Evolutionary conservation across 2,329 filamentous ascomycete genomes (phyloP).

Genomic region (Penicillium sp.): DNA sequence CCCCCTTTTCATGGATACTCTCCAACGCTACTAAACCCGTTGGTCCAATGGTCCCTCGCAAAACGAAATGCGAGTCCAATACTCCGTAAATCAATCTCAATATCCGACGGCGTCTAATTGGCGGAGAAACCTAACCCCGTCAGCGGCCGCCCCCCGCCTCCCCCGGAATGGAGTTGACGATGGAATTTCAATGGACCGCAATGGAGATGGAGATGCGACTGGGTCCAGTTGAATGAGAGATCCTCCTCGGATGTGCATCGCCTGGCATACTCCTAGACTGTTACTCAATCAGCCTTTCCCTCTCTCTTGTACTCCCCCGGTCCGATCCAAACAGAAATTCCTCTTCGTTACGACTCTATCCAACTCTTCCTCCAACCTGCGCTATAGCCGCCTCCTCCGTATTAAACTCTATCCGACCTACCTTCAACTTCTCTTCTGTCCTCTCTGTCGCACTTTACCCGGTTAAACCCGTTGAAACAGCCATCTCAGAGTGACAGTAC

Average conservation of each 20-base stretch:
- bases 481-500: not conserved
- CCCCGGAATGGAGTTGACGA: slow-evolving; percentile 13
- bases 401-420: slow-evolving; percentile 14
- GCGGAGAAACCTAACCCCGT: slow-evolving; percentile 34
- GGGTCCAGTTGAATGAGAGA: not conserved
- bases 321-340: too few relatives aligned
- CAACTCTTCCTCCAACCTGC: not conserved
- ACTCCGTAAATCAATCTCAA: too few relatives aligned
- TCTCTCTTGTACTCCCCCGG: too few relatives aligned
- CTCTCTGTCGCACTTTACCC: not conserved
- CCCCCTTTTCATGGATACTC: not conserved
- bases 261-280: not conserved
- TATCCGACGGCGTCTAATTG: slow-evolving; percentile 26
- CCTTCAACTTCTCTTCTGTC: not conserved
- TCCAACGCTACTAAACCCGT: not conserved
- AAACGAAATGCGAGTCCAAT: too few relatives aligned
- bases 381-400: not conserved
- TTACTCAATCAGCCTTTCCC: not conserved
- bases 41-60: too few relatives aligned
- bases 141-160: slow-evolving; percentile 19
- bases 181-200: not conserved
- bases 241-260: not conserved
- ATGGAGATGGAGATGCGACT: not conserved
- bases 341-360: too few relatives aligned
- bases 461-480: not conserved